Evolutionary conservation across 2,329 filamentous ascomycete genomes (phyloP), one percentile per base, ranked within the genome.

Genomic region (Plectosphaerella plurivora): DNA sequence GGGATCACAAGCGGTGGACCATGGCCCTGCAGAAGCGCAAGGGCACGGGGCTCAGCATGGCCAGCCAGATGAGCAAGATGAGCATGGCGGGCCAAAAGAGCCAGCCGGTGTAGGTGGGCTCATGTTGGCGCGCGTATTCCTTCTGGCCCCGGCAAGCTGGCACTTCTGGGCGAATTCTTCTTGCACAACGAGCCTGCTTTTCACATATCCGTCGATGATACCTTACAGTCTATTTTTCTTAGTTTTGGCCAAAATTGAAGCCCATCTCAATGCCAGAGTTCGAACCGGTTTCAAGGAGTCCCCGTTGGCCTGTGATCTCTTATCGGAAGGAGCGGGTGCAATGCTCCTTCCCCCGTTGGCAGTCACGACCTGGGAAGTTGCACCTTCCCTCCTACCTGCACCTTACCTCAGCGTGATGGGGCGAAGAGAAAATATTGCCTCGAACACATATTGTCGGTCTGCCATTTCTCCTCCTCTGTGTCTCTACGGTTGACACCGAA

Each of bases 11-110:
- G 63, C 63, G 72, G 45, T 81, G 76, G 76, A 62, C 62, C n/a
- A 71, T 68, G 58, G 77, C 78, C 4, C 54, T 79, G 11, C 59
- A 65, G 53, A 64, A 68, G 54, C 70, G 80, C 49, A 83, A 84
- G 64, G 81, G 81, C 4, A 80, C 73, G 0, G 79, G 80, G 0
- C 50, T 73, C 42, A 80, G 72, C 55, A 70, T 81, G 74, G 77
- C 76, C 1, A 65, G 65, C 33, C 70, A 75, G 65, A 79, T 79
- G 67, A 73, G 68, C 51, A 65, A 72, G 51, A 57, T 75, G 59
- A 75, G 70, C 73, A 58, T 44, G 18, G 52, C 16, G n/a, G 22
- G 41, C 16, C n/a, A 44, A 12, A 16, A 44, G 41, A 12, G n/a
- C 16, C 41, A 18, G 41, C 41, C 41, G 41, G 41, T 18, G 41